phyloP scores from a whole-genome alignment of 176 grass and related monocot genomes.

The Lolium multiflorum region DNA sequence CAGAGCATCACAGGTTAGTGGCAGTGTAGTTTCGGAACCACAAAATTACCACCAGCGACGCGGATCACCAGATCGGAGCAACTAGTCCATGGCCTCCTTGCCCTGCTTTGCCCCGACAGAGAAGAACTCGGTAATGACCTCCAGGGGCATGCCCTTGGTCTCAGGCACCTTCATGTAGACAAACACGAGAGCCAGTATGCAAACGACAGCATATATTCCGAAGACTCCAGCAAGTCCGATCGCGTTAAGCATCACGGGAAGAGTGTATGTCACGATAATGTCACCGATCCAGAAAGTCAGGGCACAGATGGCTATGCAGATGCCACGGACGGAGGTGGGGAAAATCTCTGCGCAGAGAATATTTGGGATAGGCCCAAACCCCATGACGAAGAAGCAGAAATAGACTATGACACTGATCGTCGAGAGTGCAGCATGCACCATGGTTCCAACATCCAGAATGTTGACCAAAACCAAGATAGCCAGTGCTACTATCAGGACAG shows the following conservation, averaged over 20 bases:
- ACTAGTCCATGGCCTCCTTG: constrained; percentile 53
- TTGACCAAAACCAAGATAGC: constrained; percentile 77
- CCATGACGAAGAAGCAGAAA: constrained; percentile 98
- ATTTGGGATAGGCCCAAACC: constrained; percentile 88
- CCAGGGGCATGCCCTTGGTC: constrained; percentile 97
- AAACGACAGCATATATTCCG: constrained; percentile 79
- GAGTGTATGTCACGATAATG: constrained; percentile 89
- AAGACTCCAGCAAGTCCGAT: constrained; percentile 91
- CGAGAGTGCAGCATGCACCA: constrained; percentile 79
- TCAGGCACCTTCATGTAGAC: constrained; percentile 90
- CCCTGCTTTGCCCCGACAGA: constrained; percentile 79
- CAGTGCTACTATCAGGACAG: constrained; percentile 73
- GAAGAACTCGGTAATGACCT: constrained; percentile 96
- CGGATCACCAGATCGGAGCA: neutral
- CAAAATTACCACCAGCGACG: constrained; percentile 32
- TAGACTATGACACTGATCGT: constrained; percentile 79
- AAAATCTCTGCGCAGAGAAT: constrained; percentile 98
- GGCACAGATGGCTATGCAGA: constrained; percentile 90
- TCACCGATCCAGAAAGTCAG: constrained; percentile 82
- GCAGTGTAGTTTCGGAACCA: neutral
- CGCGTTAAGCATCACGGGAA: constrained; percentile 78
- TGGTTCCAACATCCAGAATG: constrained; percentile 66
- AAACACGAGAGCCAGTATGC: constrained; percentile 65
- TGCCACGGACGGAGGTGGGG: constrained; percentile 82
- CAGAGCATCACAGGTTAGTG: constrained; percentile 21